Evolutionary conservation across 805 yeast species (phyloP), one percentile per base, ranked within the genome.

Genomic region (Schwanniomyces sp.): DNA sequence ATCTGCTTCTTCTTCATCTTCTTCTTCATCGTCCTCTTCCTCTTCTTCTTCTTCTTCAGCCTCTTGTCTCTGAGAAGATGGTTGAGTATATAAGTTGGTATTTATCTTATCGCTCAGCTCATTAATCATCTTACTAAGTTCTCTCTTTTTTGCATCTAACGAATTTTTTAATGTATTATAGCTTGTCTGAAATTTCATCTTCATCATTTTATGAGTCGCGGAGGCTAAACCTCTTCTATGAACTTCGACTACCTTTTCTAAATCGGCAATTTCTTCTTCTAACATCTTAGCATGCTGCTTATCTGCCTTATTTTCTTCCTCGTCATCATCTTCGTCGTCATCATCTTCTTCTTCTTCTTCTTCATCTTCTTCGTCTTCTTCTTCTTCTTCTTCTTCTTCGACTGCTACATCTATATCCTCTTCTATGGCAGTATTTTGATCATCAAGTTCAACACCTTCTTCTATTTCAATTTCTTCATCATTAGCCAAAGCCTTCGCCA

Each of bases 231-330:
- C 91, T 40, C 76, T 75, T 62, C 81, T 82, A 59, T 92, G 91
- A 57, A 84, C 85, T 46, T 78, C 81, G 44, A 94, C 85, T 0
- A 92, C 91, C 42, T 63, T 65, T 61, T 88, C 91, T 50, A 94
- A 75, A 59, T 94, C 99, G 6, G 76, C 69, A 48, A 94, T 84
- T 64, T 91, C 97, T 66, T 92, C 98, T 51, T 81, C 82, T 47
- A 94, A 71, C 54, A 90, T 76, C 58, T 88, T 91, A 54, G 63
- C 45, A 67, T 70, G 58, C 63, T 74, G 66, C 69, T 84, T 62
- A 47, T 73, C 76, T 43, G 76, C 78, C 46, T 79, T 81, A 44
- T 76, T 79, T 45, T 80, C 82, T 40, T 74, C 79, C 21, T 76
- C 82, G 29, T 70, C 79, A 5, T 72, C 76, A 2, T 72, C 75